Evolutionary conservation across 768 basidiomycete genomes (phyloP), one percentile per base, ranked within the genome.

Genomic region (Mycena vulgaris): DNA sequence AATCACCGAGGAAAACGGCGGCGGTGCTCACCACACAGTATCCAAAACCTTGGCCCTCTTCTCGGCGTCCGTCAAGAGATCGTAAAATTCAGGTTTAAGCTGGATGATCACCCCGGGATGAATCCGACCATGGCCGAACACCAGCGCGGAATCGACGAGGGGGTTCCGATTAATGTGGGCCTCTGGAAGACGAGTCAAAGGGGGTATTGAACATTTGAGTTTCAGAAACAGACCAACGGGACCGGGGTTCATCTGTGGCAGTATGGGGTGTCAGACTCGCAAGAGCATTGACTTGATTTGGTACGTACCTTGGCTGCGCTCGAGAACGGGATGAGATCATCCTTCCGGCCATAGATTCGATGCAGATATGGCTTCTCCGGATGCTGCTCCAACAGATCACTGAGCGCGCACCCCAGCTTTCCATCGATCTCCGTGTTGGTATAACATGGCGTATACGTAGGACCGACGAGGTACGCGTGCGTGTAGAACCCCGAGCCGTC

Each of bases 361-460:
- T 65, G 63, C 45, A 70, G 25, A 3, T 61, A 49, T 9, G 58
- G 40, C 1, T 70, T 61, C 21, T 53, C 40, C 6, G 69, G 63
- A 66, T 70, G 69, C 42, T 57, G 57, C 31, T 70, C 69, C 40
- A 70, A 21, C 25, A 70, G 59, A 42, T 70, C 69, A 33, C 58
- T 60, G 11, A 66, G 0, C 17, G 49, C 27, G 35, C 69, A 70
- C 1, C 69, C 63, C 11, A 33, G 58, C 4, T 30, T 17, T 0
- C 69, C 63, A 25, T 62, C 58, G 51, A 65, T 40, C 51, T 35
- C 47, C 10, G 39, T 11, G 31, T 70, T 70, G 4, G 63, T 64
- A 23, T n/a, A 64, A 0, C 25, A 1, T 16, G 63, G 48, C 42
- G 27, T 2, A n/a, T 19, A 66, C 4, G 48, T 21, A 0, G 51